phyloP scores from a whole-genome alignment of 371 early-diverging fungal species.

The Cokeromyces recurvatus region DNA sequence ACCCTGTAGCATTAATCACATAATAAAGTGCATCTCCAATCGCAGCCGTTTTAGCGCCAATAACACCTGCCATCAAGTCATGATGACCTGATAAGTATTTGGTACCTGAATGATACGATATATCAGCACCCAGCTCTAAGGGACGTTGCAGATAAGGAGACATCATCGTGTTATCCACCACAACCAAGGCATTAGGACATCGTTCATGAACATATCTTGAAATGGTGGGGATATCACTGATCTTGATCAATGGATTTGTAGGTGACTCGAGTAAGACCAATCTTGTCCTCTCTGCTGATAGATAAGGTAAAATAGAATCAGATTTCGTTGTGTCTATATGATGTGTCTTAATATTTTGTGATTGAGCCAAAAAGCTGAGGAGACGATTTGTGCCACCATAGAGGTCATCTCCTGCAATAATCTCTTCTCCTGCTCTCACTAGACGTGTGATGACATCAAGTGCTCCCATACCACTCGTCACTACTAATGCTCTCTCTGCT shows the following conservation, averaged over 20 bases:
- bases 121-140: conserved; percentile 85
- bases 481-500: conserved; percentile 71
- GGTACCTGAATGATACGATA: conserved; percentile 84
- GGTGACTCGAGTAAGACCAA: conserved; percentile 85
- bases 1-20: conserved; percentile 92
- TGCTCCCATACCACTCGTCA: conserved; percentile 88
- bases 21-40: conserved; percentile 78
- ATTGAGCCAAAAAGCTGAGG: conserved; percentile 63
- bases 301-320: conserved; percentile 51
- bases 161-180: conserved; percentile 96
- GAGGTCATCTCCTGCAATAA: conserved; percentile 86
- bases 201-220: conserved; percentile 59
- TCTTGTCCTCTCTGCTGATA: conserved; percentile 78
- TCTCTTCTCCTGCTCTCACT: conserved; percentile 75
- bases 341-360: conserved; percentile 71
- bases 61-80: conserved; percentile 90
- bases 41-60: conserved; percentile 63
- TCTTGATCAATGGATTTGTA: conserved; percentile 86
- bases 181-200: conserved; percentile 74
- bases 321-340: conserved; percentile 79
- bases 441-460: conserved; percentile 80
- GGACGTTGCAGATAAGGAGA: conserved; percentile 84
- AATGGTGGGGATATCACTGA: conserved; percentile 78
- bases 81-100: conserved; percentile 93
- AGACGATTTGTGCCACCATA: conserved; percentile 90